phyloP scores from a whole-genome alignment of 2,329 filamentous ascomycete genomes.

The Fusarium dlaminii region DNA sequence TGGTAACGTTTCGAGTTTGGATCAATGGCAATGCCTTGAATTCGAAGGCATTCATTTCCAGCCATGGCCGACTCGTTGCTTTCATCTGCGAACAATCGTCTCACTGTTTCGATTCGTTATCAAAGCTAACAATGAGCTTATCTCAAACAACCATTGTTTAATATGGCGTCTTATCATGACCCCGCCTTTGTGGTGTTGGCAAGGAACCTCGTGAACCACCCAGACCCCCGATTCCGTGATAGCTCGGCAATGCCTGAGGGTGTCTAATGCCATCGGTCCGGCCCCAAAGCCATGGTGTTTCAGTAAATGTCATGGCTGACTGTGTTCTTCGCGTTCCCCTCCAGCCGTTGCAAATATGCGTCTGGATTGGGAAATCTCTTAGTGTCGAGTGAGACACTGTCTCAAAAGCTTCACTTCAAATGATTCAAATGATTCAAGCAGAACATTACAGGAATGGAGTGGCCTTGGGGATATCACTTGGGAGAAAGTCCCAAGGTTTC shows the following conservation, averaged over 20 bases:
- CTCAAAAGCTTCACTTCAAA: neutral
- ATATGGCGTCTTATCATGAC: slow-evolving; percentile 27
- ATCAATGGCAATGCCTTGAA: neutral
- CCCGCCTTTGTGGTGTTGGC: slow-evolving; percentile 24
- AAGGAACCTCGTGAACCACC: neutral
- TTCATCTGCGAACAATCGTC: neutral
- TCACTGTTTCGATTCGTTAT: neutral
- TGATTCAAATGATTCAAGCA: neutral
- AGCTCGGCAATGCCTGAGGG: neutral
- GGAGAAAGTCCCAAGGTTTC: neutral
- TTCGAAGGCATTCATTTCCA: neutral
- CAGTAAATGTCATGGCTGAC: neutral
- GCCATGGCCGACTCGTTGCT: neutral
- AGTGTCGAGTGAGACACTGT: neutral
- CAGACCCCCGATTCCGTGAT: neutral
- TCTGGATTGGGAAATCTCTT: neutral
- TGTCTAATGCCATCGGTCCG: neutral
- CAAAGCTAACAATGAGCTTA: neutral
- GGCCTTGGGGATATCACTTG: neutral
- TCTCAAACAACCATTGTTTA: slow-evolving; percentile 3
- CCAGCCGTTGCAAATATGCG: neutral
- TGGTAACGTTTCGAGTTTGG: neutral
- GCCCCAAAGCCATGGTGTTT: neutral
- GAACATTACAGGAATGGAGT: neutral
- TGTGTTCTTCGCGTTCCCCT: neutral